Conservation (phyloP, 352 stramenopile species). For the Pythium folliculosum region DNA sequence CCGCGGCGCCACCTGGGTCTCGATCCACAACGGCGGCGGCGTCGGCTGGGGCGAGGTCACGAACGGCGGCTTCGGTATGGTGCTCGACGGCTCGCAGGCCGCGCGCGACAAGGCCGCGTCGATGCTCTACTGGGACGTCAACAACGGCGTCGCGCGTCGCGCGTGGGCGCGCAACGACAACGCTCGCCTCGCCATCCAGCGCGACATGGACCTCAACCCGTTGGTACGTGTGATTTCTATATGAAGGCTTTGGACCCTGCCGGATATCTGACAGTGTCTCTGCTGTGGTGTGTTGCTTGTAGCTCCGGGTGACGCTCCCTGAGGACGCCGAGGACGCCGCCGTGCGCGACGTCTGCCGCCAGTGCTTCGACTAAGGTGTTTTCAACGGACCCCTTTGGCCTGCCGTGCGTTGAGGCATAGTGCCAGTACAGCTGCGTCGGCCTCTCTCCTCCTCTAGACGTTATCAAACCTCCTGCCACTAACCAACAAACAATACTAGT, state of each 20-base stretch:
- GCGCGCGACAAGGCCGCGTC: conserved; percentile 59
- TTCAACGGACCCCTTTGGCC: too few species aligned
- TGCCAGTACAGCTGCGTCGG: too few species aligned
- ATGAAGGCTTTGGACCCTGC: not conserved
- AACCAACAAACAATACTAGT: too few species aligned
- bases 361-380: conserved; percentile 36
- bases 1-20: conserved; percentile 85
- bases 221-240: conserved; percentile 36
- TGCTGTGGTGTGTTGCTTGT: conserved; percentile 8
- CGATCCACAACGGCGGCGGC: conserved; percentile 89
- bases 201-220: conserved; percentile 83
- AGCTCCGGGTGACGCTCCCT: conserved; percentile 61
- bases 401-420: too few species aligned
- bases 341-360: conserved; percentile 47
- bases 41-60: conserved; percentile 89
- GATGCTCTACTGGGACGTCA: conserved; percentile 90
- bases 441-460: not conserved
- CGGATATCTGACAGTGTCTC: conserved; percentile 16
- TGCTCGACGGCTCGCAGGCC: conserved; percentile 77
- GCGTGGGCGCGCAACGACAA: conserved; percentile 88
- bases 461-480: not conserved
- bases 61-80: conserved; percentile 88
- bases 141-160: conserved; percentile 84
- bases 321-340: conserved; percentile 44
- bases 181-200: conserved; percentile 77